phyloP scores from a whole-genome alignment of 768 basidiomycete species.

The Russula vinacea region DNA sequence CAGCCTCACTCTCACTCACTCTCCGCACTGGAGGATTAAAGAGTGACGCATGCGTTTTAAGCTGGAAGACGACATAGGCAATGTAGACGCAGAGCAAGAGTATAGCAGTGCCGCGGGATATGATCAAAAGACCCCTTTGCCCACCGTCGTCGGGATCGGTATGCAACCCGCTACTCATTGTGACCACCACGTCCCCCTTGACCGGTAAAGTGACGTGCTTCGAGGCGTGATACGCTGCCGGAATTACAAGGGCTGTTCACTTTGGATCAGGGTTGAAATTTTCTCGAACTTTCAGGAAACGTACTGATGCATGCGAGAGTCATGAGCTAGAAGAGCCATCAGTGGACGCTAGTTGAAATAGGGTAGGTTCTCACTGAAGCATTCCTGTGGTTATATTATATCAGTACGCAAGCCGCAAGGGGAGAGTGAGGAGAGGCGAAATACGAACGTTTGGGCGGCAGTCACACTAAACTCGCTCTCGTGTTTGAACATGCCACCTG shows the following conservation, averaged over 20 bases:
- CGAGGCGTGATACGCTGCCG: conserved; percentile 75
- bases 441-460: conserved; percentile 81
- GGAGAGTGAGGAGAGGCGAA: not conserved
- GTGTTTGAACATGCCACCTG: conserved; percentile 60
- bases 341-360: conserved; percentile 9
- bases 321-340: conserved; percentile 54
- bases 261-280: not conserved
- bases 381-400: conserved; percentile 8
- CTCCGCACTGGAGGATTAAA: conserved; percentile 43
- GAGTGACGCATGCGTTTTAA: conserved; percentile 66
- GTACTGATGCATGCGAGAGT: conserved; percentile 81
- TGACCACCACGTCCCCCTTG: not conserved
- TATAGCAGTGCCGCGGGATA: conserved; percentile 79
- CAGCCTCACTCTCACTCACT: not conserved
- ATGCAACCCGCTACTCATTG: conserved; percentile 28
- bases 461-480: conserved; percentile 79
- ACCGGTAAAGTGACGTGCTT: conserved; percentile 22
- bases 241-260: conserved; percentile 71
- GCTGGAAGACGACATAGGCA: conserved; percentile 36
- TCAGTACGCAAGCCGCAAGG: not conserved
- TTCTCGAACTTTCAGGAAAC: conserved; percentile 33
- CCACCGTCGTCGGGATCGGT: conserved; percentile 31
- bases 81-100: conserved; percentile 71
- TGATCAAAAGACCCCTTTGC: conserved; percentile 56
- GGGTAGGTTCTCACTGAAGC: conserved; percentile 22